Percentiles rank a stretch among this genome's conserved stretches.
These are phyloP conservation scores for Nannizziopsis barbatae DNA, from an alignment of 2,329 filamentous ascomycete genomes.

Conservation along the genomic window DNA sequence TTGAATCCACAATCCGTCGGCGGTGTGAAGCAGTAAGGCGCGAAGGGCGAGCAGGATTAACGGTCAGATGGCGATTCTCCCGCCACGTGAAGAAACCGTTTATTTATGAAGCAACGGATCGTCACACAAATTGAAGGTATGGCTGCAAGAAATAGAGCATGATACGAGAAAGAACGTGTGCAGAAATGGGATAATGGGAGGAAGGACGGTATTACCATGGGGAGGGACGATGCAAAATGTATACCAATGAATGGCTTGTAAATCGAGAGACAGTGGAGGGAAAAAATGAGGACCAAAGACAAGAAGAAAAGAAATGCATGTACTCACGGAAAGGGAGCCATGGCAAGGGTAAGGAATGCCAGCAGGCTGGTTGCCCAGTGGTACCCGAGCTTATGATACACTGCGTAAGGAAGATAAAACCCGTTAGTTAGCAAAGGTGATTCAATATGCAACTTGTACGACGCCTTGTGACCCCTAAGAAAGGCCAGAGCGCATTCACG, in stretches of 20 bases:
- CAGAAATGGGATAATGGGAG: background rate
- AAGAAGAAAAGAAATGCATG: background rate
- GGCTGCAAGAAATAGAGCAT: background rate
- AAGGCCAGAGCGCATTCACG: slow-evolving; percentile 4
- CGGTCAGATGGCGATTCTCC: too few relatives aligned
- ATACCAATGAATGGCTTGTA: background rate
- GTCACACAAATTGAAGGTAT: background rate
- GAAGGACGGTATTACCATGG: slow-evolving; percentile 26
- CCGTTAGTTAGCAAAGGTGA: slow-evolving; percentile 4
- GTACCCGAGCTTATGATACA: slow-evolving; percentile 38
- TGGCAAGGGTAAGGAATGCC: slow-evolving; percentile 34
- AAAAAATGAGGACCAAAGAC: background rate
- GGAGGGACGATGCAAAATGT: slow-evolving; percentile 25
- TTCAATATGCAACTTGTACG: background rate
- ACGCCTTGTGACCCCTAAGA: background rate
- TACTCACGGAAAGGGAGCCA: slow-evolving; percentile 39
- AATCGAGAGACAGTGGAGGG: background rate
- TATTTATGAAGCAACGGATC: background rate
- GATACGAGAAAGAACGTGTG: slow-evolving; percentile 2
- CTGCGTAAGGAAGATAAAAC: slow-evolving; percentile 18
- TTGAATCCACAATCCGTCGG: background rate
- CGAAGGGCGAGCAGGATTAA: too few relatives aligned
- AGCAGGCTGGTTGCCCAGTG: slow-evolving; percentile 38
- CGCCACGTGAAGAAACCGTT: background rate
- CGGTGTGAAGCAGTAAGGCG: background rate